Conservation (phyloP, 257 asterid genomes). For the Ocimum tenuiflorum region DNA sequence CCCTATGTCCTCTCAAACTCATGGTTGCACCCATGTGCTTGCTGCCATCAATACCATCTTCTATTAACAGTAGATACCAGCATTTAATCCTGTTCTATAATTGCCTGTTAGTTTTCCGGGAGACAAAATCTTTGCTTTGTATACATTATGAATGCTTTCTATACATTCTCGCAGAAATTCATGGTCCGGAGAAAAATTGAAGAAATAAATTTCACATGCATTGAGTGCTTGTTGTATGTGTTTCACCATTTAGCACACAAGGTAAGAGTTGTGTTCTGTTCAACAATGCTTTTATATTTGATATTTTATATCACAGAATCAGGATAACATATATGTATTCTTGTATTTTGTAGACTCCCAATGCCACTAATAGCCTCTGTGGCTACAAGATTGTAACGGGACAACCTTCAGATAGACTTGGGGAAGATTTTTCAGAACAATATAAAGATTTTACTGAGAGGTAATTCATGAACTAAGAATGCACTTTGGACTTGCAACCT, state of each 20-base stretch:
- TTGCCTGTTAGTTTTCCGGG: no score
- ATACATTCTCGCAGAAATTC: constrained; percentile 51
- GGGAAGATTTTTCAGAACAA: constrained; percentile 89
- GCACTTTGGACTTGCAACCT: background rate
- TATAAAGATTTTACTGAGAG: constrained; percentile 80
- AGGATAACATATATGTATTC: background rate
- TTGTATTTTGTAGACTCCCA: constrained; percentile 60
- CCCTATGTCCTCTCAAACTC: background rate
- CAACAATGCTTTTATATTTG: background rate
- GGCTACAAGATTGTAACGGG: constrained; percentile 95
- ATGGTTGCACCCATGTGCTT: no score
- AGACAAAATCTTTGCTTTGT: background rate
- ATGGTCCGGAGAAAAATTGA: constrained; percentile 85
- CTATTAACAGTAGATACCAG: no score
- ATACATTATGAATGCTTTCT: constrained; percentile 3
- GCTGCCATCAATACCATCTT: no score
- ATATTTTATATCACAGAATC: background rate
- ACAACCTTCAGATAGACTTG: constrained; percentile 96
- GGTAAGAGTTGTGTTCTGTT: constrained; percentile 38
- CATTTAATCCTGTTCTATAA: no score
- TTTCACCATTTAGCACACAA: constrained; percentile 87
- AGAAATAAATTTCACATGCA: constrained; percentile 63
- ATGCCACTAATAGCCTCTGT: constrained; percentile 82
- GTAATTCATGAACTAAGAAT: constrained; percentile 25
- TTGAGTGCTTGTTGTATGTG: constrained; percentile 71